These are phyloP conservation scores for Murraya koenigii DNA, from an alignment of 345 rosid genomes.

Conservation along the genomic window DNA sequence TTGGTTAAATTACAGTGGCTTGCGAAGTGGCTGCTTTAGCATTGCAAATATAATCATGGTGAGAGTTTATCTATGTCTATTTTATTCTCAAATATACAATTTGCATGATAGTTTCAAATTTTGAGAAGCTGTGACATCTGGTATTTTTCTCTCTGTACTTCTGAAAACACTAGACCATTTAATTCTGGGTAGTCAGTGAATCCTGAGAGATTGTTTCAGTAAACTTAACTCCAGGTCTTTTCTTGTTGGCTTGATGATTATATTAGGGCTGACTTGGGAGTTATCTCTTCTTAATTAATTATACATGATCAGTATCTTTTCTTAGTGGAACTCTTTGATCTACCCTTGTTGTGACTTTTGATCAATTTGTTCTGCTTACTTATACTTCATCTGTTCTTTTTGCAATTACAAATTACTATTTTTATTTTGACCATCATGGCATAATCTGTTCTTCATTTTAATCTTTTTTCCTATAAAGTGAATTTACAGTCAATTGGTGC, in stretches of 20 bases:
- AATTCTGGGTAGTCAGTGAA: not conserved
- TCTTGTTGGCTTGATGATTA: not conserved
- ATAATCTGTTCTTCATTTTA: not conserved
- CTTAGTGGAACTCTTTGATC: constrained; percentile 1
- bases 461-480: not conserved
- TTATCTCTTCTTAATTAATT: not conserved
- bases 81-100: not conserved
- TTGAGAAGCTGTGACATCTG: not conserved
- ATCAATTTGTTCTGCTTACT: not conserved
- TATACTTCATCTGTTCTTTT: not conserved
- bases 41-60: constrained; percentile 46
- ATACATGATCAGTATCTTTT: not conserved
- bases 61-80: constrained; percentile 5
- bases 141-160: not conserved
- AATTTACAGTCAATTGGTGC: not conserved
- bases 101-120: not conserved
- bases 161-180: not conserved
- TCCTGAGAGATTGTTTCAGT: not conserved
- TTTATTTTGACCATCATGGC: not conserved
- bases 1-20: constrained; percentile 33
- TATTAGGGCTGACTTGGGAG: not conserved
- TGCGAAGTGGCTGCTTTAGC: constrained; percentile 56
- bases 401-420: not conserved
- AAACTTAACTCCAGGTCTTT: not conserved
- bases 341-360: not conserved